A percentile compares a stretch with the other conserved stretches of the same genome.
Conservation (phyloP, 140 eudicot genomes). For the Erigeron philadelphicus region DNA sequence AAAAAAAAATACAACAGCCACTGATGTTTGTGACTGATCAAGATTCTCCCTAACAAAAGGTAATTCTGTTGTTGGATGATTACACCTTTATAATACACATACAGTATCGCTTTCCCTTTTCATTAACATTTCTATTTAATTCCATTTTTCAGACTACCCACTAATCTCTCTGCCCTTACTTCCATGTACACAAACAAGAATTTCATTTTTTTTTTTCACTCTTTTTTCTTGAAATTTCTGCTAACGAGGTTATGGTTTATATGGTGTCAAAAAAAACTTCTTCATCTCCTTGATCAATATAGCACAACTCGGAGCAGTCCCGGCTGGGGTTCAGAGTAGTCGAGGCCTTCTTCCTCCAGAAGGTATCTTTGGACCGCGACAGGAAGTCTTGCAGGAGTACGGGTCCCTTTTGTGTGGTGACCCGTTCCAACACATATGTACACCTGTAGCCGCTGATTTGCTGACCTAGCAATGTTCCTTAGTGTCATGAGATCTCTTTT, state of each 20-base stretch:
- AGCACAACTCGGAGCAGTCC: conserved; percentile 85
- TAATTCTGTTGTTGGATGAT: conserved; percentile 31
- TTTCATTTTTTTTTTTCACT: conserved; percentile 10
- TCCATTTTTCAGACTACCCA: conserved; percentile 33
- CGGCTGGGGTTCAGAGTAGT: conserved; percentile 87
- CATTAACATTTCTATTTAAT: background rate
- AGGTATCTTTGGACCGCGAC: conserved; percentile 85
- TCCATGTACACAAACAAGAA: conserved; percentile 57
- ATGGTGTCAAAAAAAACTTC: conserved; percentile 41
- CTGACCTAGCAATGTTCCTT: conserved; percentile 75
- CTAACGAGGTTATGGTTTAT: conserved; percentile 27
- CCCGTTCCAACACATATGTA: conserved; percentile 95
- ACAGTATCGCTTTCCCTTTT: conserved; percentile 20
- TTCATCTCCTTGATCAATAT: conserved; percentile 53
- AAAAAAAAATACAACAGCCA: conserved; percentile 19
- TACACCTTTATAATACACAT: conserved; percentile 47
- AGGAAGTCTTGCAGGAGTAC: conserved; percentile 91
- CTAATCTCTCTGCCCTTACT: conserved; percentile 38
- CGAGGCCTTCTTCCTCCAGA: conserved; percentile 87
- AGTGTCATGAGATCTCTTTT: conserved; percentile 63
- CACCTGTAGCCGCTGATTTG: conserved; percentile 65
- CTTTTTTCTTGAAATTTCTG: conserved; percentile 25
- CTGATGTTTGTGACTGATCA: conserved; percentile 17
- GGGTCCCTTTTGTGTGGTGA: conserved; percentile 88
- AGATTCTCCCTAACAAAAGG: conserved; percentile 34